A percentile compares a stretch with the other conserved stretches of the same genome.
These are phyloP conservation scores for Primulina huaijiensis DNA, from an alignment of 257 asterid genomes.

Conservation along the genomic window DNA sequence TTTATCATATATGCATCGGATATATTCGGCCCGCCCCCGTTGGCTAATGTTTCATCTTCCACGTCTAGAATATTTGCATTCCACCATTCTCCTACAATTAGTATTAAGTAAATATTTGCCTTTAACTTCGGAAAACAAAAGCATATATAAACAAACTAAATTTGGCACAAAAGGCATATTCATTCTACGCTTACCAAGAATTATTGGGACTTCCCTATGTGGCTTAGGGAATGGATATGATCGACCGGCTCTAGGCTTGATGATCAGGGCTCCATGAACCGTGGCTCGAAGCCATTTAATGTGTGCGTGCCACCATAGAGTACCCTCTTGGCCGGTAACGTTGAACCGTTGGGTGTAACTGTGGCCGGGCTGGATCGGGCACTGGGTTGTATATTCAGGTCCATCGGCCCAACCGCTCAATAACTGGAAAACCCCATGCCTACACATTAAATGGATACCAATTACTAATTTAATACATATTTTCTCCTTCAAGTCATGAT, in stretches of 20 bases:
- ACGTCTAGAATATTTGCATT: conserved; percentile 58
- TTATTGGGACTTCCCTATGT: conserved; percentile 53
- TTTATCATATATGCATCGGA: conserved; percentile 74
- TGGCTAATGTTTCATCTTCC: conserved; percentile 39
- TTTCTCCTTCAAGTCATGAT: no score
- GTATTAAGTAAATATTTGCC: no score
- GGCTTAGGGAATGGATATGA: conserved; percentile 68
- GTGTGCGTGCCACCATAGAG: conserved; percentile 93
- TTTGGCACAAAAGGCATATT: no score
- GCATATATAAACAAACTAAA: no score
- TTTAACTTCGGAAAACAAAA: no score
- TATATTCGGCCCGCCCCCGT: conserved; percentile 43
- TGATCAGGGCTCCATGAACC: conserved; percentile 61
- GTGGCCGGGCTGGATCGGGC: conserved; percentile 61
- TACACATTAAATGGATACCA: no score
- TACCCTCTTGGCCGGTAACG: conserved; percentile 40
- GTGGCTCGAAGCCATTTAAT: conserved; percentile 59
- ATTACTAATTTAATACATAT: no score
- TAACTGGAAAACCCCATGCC: not conserved
- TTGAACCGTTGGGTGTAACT: conserved; percentile 51
- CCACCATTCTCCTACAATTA: conserved; percentile 70
- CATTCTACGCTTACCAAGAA: conserved; percentile 38
- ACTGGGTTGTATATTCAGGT: conserved; percentile 58
- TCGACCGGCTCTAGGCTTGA: conserved; percentile 56
- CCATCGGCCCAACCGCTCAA: conserved; percentile 78